Evolutionary conservation across 148 eudicot genomes (phyloP), one percentile per base, ranked within the genome.

Genomic region (Cornus florida): DNA sequence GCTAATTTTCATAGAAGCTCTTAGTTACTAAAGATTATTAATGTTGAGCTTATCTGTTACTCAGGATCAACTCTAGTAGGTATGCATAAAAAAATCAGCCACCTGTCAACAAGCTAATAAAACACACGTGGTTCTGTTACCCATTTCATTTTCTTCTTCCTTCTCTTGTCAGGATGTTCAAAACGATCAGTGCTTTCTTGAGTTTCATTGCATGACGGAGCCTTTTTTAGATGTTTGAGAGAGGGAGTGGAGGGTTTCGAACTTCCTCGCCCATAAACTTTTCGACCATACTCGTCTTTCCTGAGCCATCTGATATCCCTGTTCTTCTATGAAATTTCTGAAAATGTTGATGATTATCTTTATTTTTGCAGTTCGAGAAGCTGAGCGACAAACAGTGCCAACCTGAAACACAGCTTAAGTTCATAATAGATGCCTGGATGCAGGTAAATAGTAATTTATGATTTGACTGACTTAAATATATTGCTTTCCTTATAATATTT

Each of bases 341-440:
- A 31, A 48, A 19, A 1, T 43, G 43, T 20, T 66, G 23, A 72
- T 80, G 10, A 13, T 72, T 71, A 23, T 67, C 22, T 69, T 64
- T 75, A 71, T 8, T 80, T 46, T 38, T 88, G 87, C 91, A 94
- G 98, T 90, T 94, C 43, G 98, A 90, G 82, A 92, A 89, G 87
- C 84, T 94, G 77, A 94, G 94, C 82, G 97, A 90, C 81, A 81
- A 74, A 74, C 98, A 92, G 79, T 84, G 90, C 76, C 92, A 90
- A 79, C 94, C 98, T 16, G 97, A 94, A 84, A 88, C 97, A 19
- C 93, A 94, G 76, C 92, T 92, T 43, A 92, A 89, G 85, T 94
- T 92, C 81, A 90, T 94, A 24, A 84, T 89, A 84, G 98, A 94
- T 46, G 96, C 98, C 75, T 94, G 97, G 98, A 86, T 69, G 62